Evolutionary conservation across 1,284 basidiomycete genomes (phyloP).

Genomic region (Meira nashicola): DNA sequence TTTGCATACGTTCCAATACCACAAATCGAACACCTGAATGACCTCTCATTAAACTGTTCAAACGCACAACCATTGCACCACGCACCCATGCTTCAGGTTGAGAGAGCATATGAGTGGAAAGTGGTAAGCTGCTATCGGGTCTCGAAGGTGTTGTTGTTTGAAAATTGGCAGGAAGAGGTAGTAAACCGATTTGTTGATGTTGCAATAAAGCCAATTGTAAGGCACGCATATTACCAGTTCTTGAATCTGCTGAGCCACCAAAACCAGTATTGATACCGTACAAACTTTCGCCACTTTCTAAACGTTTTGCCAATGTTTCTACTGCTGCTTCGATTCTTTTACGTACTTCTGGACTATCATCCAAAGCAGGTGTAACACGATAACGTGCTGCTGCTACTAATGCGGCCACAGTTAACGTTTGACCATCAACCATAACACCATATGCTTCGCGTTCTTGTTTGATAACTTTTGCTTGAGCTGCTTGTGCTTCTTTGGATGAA

Average conservation of each 20-base stretch:
- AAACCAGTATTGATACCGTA: slow-evolving; percentile 38
- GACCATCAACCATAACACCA: slow-evolving; percentile 1
- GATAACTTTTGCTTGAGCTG: neutral
- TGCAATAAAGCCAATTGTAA: slow-evolving; percentile 43
- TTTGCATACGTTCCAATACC: slow-evolving; percentile 71
- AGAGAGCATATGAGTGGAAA: slow-evolving; percentile 18
- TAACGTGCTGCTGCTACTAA: slow-evolving; percentile 11
- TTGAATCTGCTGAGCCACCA: slow-evolving; percentile 40
- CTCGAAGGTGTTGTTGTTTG: slow-evolving; percentile 11
- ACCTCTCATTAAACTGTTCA: slow-evolving; percentile 65
- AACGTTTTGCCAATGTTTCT: slow-evolving; percentile 27
- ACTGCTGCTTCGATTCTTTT: slow-evolving; percentile 41
- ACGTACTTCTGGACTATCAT: slow-evolving; percentile 23
- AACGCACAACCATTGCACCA: slow-evolving; percentile 77
- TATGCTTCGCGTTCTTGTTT: neutral
- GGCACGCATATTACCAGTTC: slow-evolving; percentile 37
- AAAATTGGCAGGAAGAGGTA: slow-evolving; percentile 29
- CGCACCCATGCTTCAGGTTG: slow-evolving; percentile 74
- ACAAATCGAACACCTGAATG: slow-evolving; percentile 77
- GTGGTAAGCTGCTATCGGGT: slow-evolving; percentile 11
- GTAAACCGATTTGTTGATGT: slow-evolving; percentile 44
- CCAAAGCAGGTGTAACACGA: slow-evolving; percentile 24
- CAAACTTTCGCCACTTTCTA: slow-evolving; percentile 39
- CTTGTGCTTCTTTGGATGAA: neutral
- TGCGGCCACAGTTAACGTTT: neutral